Percentiles rank a stretch among this genome's conserved stretches.
Evolutionary conservation across 345 rosid species (phyloP).

Genomic region (Durio zibethinus): DNA sequence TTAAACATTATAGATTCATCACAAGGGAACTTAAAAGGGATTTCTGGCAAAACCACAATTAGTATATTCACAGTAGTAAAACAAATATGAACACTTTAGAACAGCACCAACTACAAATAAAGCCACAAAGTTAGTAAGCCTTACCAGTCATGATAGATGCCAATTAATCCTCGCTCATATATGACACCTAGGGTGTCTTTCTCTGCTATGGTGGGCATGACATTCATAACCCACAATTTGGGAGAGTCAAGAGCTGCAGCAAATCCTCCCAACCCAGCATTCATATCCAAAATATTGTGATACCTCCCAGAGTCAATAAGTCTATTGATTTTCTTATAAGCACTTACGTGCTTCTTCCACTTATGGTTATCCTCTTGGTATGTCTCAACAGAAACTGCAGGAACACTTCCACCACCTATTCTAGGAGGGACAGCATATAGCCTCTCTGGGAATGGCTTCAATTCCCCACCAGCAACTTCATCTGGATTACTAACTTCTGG

Average conservation of each 20-base stretch:
- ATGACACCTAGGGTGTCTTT: slow-evolving; percentile 74
- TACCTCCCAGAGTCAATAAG: slow-evolving; percentile 79
- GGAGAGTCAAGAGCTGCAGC: slow-evolving; percentile 79
- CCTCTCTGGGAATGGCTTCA: slow-evolving; percentile 79
- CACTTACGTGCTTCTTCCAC: slow-evolving; percentile 88
- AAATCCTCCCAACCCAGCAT: slow-evolving; percentile 94
- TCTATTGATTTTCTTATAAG: slow-evolving; percentile 78
- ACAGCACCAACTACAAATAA: neutral
- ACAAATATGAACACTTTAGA: neutral
- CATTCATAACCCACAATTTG: slow-evolving; percentile 97
- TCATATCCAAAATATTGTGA: slow-evolving; percentile 98
- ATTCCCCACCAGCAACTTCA: slow-evolving; percentile 61
- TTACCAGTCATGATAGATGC: slow-evolving; percentile 98
- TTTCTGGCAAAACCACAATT: neutral
- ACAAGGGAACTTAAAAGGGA: neutral
- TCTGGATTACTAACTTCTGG: slow-evolving; percentile 57
- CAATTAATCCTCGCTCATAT: slow-evolving; percentile 85
- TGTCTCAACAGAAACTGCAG: slow-evolving; percentile 78
- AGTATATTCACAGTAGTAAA: neutral
- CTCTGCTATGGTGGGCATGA: slow-evolving; percentile 88
- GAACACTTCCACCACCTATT: slow-evolving; percentile 76
- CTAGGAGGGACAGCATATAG: slow-evolving; percentile 80
- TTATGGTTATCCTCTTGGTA: slow-evolving; percentile 67
- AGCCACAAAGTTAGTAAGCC: slow-evolving; percentile 9
- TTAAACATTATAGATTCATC: neutral